Evolutionary conservation across 208 protist genomes (phyloP), one percentile per base, ranked within the genome.

Genomic region (Crithidia brevicula): DNA sequence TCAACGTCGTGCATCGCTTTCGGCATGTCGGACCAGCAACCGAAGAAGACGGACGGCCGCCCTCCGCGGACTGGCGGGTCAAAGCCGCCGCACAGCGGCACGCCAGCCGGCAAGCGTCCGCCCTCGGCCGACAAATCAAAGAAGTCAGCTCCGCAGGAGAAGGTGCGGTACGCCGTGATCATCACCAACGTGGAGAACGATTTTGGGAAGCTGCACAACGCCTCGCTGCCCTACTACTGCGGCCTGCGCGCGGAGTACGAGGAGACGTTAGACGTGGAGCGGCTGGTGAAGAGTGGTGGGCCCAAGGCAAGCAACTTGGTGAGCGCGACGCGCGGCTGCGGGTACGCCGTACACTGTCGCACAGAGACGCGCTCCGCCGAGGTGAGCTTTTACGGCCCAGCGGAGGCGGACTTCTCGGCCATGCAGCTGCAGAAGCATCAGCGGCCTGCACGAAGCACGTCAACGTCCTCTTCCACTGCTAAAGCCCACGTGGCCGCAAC

Each of bases 181-280:
- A 89, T 95, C 52, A 83, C 74, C 38, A 95, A 95, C 71, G 90
- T 93, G 1, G 87, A 95, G 49, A 93, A 92, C 62, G 85, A 95
- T 46, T 90, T 93, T 59, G 79, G 81, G 53, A 83, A 81, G 72
- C 60, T 95, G 22, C 90, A 93, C 77, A 68, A 78, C 63, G 52
- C 75, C 20, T 54, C 63, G 5, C 47, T 95, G 27, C 81, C 75
- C 15, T 66, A 59, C 13, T 88, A 80, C 72, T 89, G 79, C 60
- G 76, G 76, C 18, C 73, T 93, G 28, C 87, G 62, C 34, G 43
- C 27, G 2, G 63, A 70, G 8, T 75, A 49, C 42, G 60, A 80
- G 70, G 70, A 65, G 36, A 72, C 33, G 13, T 18, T 56, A 28
- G 72, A 77, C 20, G 58, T 62, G 28, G 73, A 74, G 60, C 65